These are phyloP conservation scores for Phaseolus coccineus DNA, from an alignment of 331 rosid genomes.

Conservation along the genomic window DNA sequence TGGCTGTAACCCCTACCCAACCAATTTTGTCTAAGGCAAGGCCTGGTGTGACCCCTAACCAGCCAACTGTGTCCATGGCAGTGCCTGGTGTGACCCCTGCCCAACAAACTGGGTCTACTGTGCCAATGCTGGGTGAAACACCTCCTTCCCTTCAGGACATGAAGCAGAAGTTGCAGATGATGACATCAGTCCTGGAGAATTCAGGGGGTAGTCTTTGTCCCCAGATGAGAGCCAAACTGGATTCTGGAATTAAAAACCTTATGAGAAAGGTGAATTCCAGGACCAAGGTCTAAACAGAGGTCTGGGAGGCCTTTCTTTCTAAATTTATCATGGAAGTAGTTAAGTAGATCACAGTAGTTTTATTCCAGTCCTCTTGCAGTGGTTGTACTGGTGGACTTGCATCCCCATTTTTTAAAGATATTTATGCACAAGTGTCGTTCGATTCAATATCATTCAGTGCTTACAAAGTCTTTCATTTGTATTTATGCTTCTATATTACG, in stretches of 20 bases:
- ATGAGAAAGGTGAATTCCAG: constrained; percentile 75
- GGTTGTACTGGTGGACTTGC: constrained; percentile 19
- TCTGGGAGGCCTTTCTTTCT: constrained; percentile 10
- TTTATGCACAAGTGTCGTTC: constrained; percentile 14
- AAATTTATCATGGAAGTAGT: constrained; percentile 20
- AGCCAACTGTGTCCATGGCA: background rate
- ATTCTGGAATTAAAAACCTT: constrained; percentile 68
- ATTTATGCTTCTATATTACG: background rate
- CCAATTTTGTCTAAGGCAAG: background rate
- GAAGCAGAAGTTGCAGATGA: constrained; percentile 79
- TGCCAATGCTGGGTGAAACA: constrained; percentile 38
- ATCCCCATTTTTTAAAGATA: constrained; percentile 28
- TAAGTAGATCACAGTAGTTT: constrained; percentile 12
- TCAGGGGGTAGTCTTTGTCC: constrained; percentile 75
- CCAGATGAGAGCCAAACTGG: constrained; percentile 69
- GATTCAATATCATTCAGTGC: background rate
- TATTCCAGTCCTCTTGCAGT: constrained; percentile 18
- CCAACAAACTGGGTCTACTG: background rate
- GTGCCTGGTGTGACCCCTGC: background rate
- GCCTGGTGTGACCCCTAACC: constrained; percentile 41
- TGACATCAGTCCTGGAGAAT: constrained; percentile 77
- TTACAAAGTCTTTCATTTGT: background rate
- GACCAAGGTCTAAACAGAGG: constrained; percentile 31
- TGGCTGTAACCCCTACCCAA: constrained; percentile 2
- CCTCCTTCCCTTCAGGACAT: constrained; percentile 63